These are phyloP conservation scores for Chaetomiaceae sp. DNA, from an alignment of 2,329 filamentous ascomycete genomes.

Conservation along the genomic window DNA sequence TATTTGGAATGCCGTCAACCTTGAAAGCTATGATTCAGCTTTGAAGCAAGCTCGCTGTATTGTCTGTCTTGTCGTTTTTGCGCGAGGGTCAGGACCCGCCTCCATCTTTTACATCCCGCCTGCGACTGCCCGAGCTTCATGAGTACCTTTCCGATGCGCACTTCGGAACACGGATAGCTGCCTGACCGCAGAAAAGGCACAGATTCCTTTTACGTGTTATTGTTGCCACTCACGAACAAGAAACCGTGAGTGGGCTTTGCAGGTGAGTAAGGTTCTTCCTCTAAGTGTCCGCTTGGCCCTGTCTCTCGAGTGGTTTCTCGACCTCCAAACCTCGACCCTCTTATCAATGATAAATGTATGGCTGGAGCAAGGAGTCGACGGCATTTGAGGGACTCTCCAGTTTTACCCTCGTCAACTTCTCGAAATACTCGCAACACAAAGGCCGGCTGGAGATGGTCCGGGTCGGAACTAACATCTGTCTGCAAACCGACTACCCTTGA, in stretches of 20 bases:
- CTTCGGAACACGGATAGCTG: slow-evolving; percentile 11
- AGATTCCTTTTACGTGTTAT: background rate
- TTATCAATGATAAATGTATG: too few relatives aligned
- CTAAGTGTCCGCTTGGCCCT: background rate
- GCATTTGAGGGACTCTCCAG: too few relatives aligned
- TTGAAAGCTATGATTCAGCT: background rate
- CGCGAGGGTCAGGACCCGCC: background rate
- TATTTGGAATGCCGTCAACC: background rate
- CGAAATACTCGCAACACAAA: background rate
- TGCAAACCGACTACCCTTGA: too few relatives aligned
- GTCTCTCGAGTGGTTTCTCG: background rate
- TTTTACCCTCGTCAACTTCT: too few relatives aligned
- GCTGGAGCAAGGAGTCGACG: too few relatives aligned
- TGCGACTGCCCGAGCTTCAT: slow-evolving; percentile 6
- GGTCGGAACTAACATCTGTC: background rate
- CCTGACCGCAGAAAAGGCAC: background rate
- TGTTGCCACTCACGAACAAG: background rate
- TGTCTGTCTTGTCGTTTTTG: too few relatives aligned
- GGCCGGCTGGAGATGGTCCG: too few relatives aligned
- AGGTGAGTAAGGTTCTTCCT: background rate
- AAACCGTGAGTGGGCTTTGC: background rate
- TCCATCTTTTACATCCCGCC: background rate
- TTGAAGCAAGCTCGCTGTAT: too few relatives aligned
- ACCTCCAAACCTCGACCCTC: background rate
- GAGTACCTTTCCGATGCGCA: background rate